Conservation (phyloP, 2,329 filamentous ascomycete species). For the Fusarium verrucosum region DNA sequence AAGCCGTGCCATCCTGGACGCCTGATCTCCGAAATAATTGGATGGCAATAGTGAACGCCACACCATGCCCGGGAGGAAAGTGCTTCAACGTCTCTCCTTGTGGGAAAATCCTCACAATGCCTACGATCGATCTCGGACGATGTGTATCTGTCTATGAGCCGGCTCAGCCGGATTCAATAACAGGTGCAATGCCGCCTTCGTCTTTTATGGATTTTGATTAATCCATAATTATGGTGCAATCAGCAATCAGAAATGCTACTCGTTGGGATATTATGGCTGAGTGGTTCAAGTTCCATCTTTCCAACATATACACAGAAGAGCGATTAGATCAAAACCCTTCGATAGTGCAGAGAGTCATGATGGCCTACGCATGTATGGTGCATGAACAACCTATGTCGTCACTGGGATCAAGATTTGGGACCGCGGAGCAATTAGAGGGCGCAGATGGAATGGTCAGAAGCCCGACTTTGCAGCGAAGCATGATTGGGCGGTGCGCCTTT, state of each 20-base stretch:
- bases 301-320: constrained; percentile 4
- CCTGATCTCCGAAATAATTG: constrained; percentile 17
- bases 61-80: fast-evolving
- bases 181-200: fast-evolving
- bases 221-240: neutral
- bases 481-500: constrained; percentile 4
- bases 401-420: neutral
- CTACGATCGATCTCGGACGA: neutral
- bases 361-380: constrained; percentile 18
- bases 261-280: constrained; percentile 1
- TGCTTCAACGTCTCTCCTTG: neutral
- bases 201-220: neutral
- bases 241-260: neutral
- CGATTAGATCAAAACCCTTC: neutral
- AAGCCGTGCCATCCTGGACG: neutral
- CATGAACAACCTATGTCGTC: neutral
- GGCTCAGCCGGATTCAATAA: fast-evolving
- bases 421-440: neutral
- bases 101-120: neutral
- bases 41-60: neutral
- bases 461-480: neutral
- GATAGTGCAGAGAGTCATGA: constrained; percentile 7
- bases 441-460: neutral
- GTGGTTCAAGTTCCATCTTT: constrained; percentile 6
- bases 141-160: neutral